phyloP scores from a whole-genome alignment of 1,139 yeast species.

The Sugiyamaella castrensis region DNA sequence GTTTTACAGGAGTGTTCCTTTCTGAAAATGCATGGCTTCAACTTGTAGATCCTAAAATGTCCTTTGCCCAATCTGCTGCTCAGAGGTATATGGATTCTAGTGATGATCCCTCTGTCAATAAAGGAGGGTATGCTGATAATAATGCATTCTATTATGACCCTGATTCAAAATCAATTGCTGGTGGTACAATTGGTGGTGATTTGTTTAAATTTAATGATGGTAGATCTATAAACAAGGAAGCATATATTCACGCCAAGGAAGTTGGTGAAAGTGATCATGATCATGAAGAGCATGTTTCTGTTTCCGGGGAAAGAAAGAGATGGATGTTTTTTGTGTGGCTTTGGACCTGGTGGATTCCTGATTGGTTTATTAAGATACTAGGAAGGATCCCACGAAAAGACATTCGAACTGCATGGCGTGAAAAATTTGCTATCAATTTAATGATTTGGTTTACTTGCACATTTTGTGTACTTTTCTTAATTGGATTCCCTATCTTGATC shows the following conservation, averaged over 20 bases:
- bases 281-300: slow-evolving; percentile 32
- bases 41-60: slow-evolving; percentile 40
- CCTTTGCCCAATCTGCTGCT: slow-evolving; percentile 34
- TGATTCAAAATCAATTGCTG: slow-evolving; percentile 37
- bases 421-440: slow-evolving; percentile 43
- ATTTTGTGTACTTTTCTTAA: slow-evolving; percentile 37
- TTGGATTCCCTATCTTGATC: slow-evolving; percentile 42
- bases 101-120: slow-evolving; percentile 15
- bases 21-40: slow-evolving; percentile 44
- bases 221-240: slow-evolving; percentile 31
- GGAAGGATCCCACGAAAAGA: slow-evolving; percentile 39
- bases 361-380: slow-evolving; percentile 33
- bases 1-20: slow-evolving; percentile 42
- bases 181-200: slow-evolving; percentile 37
- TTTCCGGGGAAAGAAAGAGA: slow-evolving; percentile 31
- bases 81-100: slow-evolving; percentile 31
- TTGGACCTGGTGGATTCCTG: slow-evolving; percentile 43
- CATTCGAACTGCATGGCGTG: slow-evolving; percentile 44
- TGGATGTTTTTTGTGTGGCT: slow-evolving; percentile 42
- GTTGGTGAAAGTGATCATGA: slow-evolving; percentile 37
- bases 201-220: slow-evolving; percentile 38
- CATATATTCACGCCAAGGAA: slow-evolving; percentile 34
- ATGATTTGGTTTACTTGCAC: slow-evolving; percentile 42
- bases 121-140: slow-evolving; percentile 29
- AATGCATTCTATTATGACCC: slow-evolving; percentile 36